A percentile compares a stretch with the other conserved stretches of the same genome.
phyloP scores from a whole-genome alignment of 2,329 filamentous ascomycete genomes.

The Colletotrichum tabaci region DNA sequence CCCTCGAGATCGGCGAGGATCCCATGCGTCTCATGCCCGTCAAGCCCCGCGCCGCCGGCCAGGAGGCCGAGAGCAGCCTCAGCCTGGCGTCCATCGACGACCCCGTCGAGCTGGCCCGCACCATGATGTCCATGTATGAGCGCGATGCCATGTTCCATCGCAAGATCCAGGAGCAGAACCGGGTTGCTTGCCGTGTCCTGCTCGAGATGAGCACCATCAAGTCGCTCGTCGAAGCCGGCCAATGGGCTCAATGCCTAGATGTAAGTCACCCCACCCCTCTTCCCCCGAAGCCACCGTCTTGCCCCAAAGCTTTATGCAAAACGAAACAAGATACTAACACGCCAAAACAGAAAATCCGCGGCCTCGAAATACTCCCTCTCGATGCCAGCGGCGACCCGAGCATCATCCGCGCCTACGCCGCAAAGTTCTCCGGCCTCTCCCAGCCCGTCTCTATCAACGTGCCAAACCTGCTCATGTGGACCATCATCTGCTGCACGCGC shows the following conservation, averaged over 20 bases:
- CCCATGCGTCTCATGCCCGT: constrained; percentile 84
- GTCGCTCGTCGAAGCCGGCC: constrained; percentile 65
- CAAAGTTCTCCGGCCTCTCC: constrained; percentile 84
- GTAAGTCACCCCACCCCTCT: constrained; percentile 59
- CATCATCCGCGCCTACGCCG: constrained; percentile 83
- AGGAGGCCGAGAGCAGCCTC: constrained; percentile 67
- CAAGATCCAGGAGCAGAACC: constrained; percentile 70
- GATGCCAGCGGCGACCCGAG: constrained; percentile 81
- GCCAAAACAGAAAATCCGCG: constrained; percentile 74
- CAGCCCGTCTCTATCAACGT: constrained; percentile 90
- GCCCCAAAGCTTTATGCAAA: neutral
- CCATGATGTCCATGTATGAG: constrained; percentile 76
- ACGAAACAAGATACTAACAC: constrained; percentile 10
- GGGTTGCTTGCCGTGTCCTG: constrained; percentile 69
- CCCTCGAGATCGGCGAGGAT: constrained; percentile 87
- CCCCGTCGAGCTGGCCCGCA: constrained; percentile 71
- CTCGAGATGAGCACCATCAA: constrained; percentile 75
- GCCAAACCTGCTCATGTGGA: constrained; percentile 94
- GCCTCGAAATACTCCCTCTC: constrained; percentile 85
- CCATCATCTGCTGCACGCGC: constrained; percentile 86
- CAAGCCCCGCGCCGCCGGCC: constrained; percentile 74
- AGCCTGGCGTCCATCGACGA: constrained; percentile 73
- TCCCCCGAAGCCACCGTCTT: neutral
- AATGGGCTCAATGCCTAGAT: constrained; percentile 72
- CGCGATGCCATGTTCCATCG: constrained; percentile 73